Base-by-base conservation (phyloP, 768 basidiomycete species). In the Cyclocybe cylindracea region DNA sequence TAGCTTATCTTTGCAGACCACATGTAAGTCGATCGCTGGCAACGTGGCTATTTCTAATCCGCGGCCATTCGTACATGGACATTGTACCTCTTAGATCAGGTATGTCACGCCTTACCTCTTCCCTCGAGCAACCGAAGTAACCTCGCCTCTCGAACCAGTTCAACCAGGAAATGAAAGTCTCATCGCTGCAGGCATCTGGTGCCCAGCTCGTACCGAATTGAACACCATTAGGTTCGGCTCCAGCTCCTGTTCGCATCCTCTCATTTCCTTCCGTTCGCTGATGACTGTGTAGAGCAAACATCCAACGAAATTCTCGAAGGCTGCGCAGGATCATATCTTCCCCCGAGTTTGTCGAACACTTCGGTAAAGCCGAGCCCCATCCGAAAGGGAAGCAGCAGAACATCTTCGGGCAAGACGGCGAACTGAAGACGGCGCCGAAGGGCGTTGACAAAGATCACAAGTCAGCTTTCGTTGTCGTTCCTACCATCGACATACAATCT, bases 351-450 rank as follows among this genome's bases (percentile, higher is more conserved):
- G 87, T 89, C 35, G 66, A 78, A 41, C 72, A 83, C 55, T 98
- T 96, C 59, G 96, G 94, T 1, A 73, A 83, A 46, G 76, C 92
- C 0, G 73, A 70, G 45, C 84, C 83, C 1, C 73, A 82, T 56
- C 74, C 82, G 10, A 77, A 86, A 50, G 87, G 89, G 13, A 69
- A 73, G 48, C 71, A 85, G 45, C 79, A 80, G 63, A 96, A 78
- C 61, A 82, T 99, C 2, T 99, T 95, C 66, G 95, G 96, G 0
- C 65, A 69, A 50, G 92, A 95, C 2, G 94, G 93, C 59, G 87
- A 93, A 64, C 72, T 97, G 31, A 98, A 97, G 72, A 84, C 83
- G 0, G 91, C 94, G 4, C 95, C 95, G 1, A 98, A 97, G 63
- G 95, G 94, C 0, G 71, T 96, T 8, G 81, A 82, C 46, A 98